Conservation (phyloP, 768 basidiomycete species). For the Sutorius australiensis region DNA sequence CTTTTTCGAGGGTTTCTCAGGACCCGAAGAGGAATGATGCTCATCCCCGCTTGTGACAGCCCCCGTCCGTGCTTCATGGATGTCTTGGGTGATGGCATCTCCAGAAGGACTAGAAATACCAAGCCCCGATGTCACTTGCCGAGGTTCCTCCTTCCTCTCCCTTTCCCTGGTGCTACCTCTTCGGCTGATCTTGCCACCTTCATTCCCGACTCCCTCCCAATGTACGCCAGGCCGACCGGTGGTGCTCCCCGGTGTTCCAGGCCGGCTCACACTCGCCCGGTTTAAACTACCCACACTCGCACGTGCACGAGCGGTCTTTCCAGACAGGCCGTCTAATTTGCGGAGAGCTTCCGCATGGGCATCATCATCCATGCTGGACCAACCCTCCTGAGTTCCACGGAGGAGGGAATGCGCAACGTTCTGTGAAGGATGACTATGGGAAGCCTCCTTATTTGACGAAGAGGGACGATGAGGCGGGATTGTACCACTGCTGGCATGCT, state of each 20-base stretch:
- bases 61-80: slow-evolving; percentile 39
- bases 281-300: slow-evolving; percentile 74
- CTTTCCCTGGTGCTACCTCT: slow-evolving; percentile 40
- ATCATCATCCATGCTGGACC: slow-evolving; percentile 84
- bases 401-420: slow-evolving; percentile 83
- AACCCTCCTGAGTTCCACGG: slow-evolving; percentile 85
- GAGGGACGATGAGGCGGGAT: slow-evolving; percentile 34
- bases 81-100: slow-evolving; percentile 35
- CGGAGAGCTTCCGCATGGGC: slow-evolving; percentile 87
- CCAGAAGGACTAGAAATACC: slow-evolving; percentile 36
- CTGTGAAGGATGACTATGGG: slow-evolving; percentile 43
- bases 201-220: slow-evolving; percentile 67
- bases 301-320: slow-evolving; percentile 70
- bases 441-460: slow-evolving; percentile 39
- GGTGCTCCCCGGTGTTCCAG: slow-evolving; percentile 69
- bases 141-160: slow-evolving; percentile 41
- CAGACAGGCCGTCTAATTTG: slow-evolving; percentile 85
- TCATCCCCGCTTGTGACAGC: slow-evolving; percentile 57
- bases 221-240: slow-evolving; percentile 45
- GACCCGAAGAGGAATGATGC: slow-evolving; percentile 39
- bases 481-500: slow-evolving; percentile 45
- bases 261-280: slow-evolving; percentile 62
- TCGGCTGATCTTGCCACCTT: slow-evolving; percentile 34
- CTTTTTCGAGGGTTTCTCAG: slow-evolving; percentile 71
- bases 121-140: slow-evolving; percentile 26